Evolutionary conservation across 306 rosid genomes (phyloP).

Genomic region (Myrica gale): DNA sequence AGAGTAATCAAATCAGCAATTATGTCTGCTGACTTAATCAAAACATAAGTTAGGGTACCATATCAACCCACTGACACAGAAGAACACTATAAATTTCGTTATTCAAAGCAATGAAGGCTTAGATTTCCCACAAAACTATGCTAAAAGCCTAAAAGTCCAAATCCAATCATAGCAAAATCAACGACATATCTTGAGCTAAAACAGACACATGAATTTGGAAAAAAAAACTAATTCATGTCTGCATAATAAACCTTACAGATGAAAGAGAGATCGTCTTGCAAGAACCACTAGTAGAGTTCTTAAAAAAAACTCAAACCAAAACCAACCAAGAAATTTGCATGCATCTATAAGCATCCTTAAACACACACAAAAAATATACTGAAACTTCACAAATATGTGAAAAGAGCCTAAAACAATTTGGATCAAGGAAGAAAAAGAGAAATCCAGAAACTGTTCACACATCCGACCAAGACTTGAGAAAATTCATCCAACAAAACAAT

Average conservation of each 20-base stretch:
- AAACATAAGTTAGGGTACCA: not conserved
- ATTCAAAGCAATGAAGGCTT: not conserved
- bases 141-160: not conserved
- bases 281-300: not conserved
- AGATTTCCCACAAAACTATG: not conserved
- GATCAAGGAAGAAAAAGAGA: not conserved
- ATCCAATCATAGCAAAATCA: not conserved
- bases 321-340: not conserved
- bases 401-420: not conserved
- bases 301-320: not conserved
- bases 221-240: not conserved
- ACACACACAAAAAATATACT: not conserved
- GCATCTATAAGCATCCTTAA: not conserved
- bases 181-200: not conserved
- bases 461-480: not conserved
- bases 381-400: not conserved
- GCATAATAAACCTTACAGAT: not conserved
- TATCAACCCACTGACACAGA: not conserved
- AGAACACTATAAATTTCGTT: not conserved
- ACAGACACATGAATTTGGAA: not conserved
- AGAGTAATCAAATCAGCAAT: conserved; percentile 15
- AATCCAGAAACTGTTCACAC: not conserved
- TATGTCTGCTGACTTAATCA: not conserved
- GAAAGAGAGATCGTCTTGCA: not conserved
- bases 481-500: not conserved